Evolutionary conservation across 805 yeast genomes (phyloP), one percentile per base, ranked within the genome.

Genomic region (Lachancea waltii): DNA sequence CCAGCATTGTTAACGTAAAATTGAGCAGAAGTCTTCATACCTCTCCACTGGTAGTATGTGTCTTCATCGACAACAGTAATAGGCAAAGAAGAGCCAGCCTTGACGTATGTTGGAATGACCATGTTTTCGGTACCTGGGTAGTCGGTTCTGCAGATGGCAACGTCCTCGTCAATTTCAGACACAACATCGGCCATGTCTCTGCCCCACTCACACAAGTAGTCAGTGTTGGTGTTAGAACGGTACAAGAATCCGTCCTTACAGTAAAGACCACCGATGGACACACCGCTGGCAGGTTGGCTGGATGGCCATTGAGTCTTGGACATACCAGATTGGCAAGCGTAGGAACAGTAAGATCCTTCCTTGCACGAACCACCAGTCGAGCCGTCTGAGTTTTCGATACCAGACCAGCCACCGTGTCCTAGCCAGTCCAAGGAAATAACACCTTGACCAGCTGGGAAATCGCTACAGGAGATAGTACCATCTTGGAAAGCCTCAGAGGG

Each of bases 41-140:
- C 84, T 54, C 66, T 51, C 86, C 86, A 80, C 36, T 56, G 54
- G 64, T 68, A 80, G 69, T 79, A 80, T 38, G 65, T 51, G 52
- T 65, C 72, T 51, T 73, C 71, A 58, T 78, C 74, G 41, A 80
- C 85, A 47, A 75, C 80, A 28, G 82, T 66, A 37, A 75, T 67
- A 26, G 77, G 73, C 33, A 67, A 62, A 11, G 62, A 45, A 36
- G 65, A 57, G 29, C 66, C 66, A 25, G 73, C 77, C 26, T 62
- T 54, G 41, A 80, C 75, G 47, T 75, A 69, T 43, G 85, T 79
- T 56, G 87, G 87, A 44, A 80, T 69, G 53, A 72, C 79, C 87
- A 80, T 80, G 65, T 79, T 80, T 68, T 80, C 87, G 38, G 86
- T 75, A 65, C 87, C 87, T 53, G 87, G 87, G 66, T 80, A 80